These are phyloP conservation scores for Venustampulla echinocandica DNA, from an alignment of 495 filamentous ascomycete genomes.

Conservation along the genomic window DNA sequence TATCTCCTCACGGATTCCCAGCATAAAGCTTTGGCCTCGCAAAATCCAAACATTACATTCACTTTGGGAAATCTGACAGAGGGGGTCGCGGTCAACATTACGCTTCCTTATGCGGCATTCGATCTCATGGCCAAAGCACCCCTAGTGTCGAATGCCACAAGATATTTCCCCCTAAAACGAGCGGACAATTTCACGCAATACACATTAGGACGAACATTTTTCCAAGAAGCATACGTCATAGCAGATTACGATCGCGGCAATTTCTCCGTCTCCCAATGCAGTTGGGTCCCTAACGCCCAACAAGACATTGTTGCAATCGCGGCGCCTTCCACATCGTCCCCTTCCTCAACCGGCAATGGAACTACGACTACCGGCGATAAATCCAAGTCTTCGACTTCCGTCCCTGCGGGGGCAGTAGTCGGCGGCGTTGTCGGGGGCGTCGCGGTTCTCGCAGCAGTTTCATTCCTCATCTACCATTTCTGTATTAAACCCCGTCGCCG, in stretches of 20 bases:
- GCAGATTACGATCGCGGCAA: conserved; percentile 15
- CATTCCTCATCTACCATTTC: conserved; percentile 1
- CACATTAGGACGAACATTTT: conserved; percentile 41
- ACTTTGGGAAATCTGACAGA: conserved; percentile 34
- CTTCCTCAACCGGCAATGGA: background rate
- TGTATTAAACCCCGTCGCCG: conserved; percentile 4
- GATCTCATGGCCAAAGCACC: conserved; percentile 31
- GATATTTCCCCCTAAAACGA: conserved; percentile 45
- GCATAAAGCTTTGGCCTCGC: conserved; percentile 31
- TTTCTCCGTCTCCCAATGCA: conserved; percentile 14
- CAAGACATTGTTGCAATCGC: conserved; percentile 8
- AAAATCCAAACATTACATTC: conserved; percentile 43
- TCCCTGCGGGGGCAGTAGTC: background rate
- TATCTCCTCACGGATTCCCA: conserved; percentile 42
- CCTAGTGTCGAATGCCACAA: background rate
- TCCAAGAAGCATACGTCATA: conserved; percentile 38
- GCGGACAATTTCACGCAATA: conserved; percentile 43
- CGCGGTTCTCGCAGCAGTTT: background rate
- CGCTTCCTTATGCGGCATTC: conserved; percentile 45
- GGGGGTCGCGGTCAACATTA: conserved; percentile 37
- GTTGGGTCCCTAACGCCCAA: conserved; percentile 1
- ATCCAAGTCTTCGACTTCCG: background rate
- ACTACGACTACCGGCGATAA: background rate
- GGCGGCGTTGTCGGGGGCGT: background rate
- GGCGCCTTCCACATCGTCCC: background rate